These are phyloP conservation scores for Ophidiomyces ophidiicola DNA, from an alignment of 2,329 filamentous ascomycete species.

Conservation along the genomic window DNA sequence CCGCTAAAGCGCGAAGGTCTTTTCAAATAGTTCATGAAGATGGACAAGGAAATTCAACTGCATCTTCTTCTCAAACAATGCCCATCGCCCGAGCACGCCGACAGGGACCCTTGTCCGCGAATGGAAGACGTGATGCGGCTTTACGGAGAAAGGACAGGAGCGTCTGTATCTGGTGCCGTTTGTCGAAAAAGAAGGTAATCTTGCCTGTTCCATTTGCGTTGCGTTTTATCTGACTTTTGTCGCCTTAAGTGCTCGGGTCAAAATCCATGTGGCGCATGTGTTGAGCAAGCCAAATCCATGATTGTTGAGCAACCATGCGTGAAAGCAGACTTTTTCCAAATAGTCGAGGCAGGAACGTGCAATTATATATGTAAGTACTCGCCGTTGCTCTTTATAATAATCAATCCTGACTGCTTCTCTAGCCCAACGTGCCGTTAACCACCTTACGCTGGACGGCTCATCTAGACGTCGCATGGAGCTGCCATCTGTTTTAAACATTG, in stretches of 20 bases:
- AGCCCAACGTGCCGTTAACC: constrained; percentile 36
- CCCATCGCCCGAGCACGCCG: constrained; percentile 33
- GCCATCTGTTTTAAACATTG: constrained; percentile 30
- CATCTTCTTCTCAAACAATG: constrained; percentile 30
- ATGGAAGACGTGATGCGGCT: constrained; percentile 31
- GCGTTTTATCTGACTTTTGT: constrained; percentile 10
- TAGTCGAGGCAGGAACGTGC: constrained; percentile 35
- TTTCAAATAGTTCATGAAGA: constrained; percentile 36
- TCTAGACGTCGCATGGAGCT: constrained; percentile 31
- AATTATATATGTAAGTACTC: constrained; percentile 34
- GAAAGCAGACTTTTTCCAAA: constrained; percentile 33
- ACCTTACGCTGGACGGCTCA: constrained; percentile 27
- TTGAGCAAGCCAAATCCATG: constrained; percentile 22
- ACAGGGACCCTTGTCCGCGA: constrained; percentile 31
- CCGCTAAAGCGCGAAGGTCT: constrained; percentile 19
- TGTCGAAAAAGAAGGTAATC: constrained; percentile 34
- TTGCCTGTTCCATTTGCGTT: neutral
- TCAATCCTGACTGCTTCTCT: constrained; percentile 2
- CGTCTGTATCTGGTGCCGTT: constrained; percentile 34
- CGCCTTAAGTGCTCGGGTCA: constrained; percentile 30
- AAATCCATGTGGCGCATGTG: constrained; percentile 32
- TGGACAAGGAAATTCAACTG: constrained; percentile 31
- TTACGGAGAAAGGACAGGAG: constrained; percentile 34
- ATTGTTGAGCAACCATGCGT: constrained; percentile 35
- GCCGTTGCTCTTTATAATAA: neutral